These are phyloP conservation scores for Nepenthes mirabilis DNA, from an alignment of 148 eudicot species.

Conservation along the genomic window DNA sequence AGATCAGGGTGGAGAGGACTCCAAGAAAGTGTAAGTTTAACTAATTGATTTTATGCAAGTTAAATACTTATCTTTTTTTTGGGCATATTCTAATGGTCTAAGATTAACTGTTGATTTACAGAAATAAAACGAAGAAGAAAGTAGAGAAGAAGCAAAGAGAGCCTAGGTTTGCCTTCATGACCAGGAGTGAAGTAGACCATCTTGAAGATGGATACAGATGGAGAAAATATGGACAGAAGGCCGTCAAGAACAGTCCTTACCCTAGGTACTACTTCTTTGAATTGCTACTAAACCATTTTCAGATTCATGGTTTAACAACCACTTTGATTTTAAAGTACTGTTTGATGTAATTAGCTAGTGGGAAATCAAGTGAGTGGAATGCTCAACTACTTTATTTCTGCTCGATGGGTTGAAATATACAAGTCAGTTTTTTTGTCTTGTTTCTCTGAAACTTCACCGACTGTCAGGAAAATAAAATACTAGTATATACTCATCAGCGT, in stretches of 20 bases:
- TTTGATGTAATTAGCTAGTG: neutral
- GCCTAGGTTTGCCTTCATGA: conserved; percentile 45
- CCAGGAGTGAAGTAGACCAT: conserved; percentile 49
- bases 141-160: conserved; percentile 37
- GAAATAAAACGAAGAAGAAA: conserved; percentile 23
- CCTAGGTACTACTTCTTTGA: conserved; percentile 24
- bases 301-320: no score
- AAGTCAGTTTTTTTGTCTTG: neutral
- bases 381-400: neutral
- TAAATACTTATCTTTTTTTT: neutral
- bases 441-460: neutral
- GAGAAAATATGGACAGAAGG: conserved; percentile 57
- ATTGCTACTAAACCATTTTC: no score
- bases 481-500: no score
- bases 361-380: neutral
- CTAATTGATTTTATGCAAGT: neutral
- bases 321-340: no score
- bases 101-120: neutral
- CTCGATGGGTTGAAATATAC: neutral
- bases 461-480: no score
- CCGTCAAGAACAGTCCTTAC: conserved; percentile 55
- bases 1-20: conserved; percentile 38
- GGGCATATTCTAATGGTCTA: no score
- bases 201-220: conserved; percentile 58
- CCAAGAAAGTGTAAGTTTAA: conserved; percentile 48